These are phyloP conservation scores for Sporothrix brasiliensis DNA, from an alignment of 2,329 filamentous ascomycete species.

Conservation along the genomic window DNA sequence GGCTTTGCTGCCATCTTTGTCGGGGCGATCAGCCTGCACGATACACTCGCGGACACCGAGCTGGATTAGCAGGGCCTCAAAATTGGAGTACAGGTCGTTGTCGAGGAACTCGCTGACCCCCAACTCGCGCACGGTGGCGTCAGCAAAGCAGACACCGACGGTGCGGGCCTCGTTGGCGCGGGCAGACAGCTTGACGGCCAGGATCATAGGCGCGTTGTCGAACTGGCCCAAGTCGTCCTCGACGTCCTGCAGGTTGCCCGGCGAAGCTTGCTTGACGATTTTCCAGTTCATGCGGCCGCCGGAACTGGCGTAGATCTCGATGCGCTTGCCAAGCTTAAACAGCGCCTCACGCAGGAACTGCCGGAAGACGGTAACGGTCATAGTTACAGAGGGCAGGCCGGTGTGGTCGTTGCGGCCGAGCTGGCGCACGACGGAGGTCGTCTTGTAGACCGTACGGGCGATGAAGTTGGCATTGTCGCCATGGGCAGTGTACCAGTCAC, in stretches of 20 bases:
- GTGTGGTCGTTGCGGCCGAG: conserved; percentile 81
- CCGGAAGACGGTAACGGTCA: conserved; percentile 92
- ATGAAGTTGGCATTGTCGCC: conserved; percentile 83
- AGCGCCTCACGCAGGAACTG: conserved; percentile 94
- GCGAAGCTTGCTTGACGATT: conserved; percentile 85
- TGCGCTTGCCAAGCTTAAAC: conserved; percentile 83
- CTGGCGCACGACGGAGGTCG: conserved; percentile 89
- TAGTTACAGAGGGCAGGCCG: conserved; percentile 89
- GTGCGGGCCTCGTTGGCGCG: conserved; percentile 81
- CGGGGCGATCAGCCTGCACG: conserved; percentile 73
- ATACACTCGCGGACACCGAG: conserved; percentile 93
- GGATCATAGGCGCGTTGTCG: conserved; percentile 88
- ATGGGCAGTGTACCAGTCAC: conserved; percentile 95
- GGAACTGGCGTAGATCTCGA: conserved; percentile 84
- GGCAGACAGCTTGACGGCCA: conserved; percentile 91
- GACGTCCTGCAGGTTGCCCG: conserved; percentile 93
- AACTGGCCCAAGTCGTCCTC: conserved; percentile 89
- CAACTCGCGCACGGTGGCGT: conserved; percentile 92
- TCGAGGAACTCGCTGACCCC: conserved; percentile 98
- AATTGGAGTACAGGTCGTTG: conserved; percentile 97
- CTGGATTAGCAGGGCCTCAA: conserved; percentile 94
- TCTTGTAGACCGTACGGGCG: conserved; percentile 89
- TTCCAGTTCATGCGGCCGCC: conserved; percentile 89
- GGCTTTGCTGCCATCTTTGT: conserved; percentile 55
- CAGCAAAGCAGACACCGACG: conserved; percentile 95